Evolutionary conservation across 305 asterid genomes (phyloP), one percentile per base, ranked within the genome.

Genomic region (Solanum hybrid): DNA sequence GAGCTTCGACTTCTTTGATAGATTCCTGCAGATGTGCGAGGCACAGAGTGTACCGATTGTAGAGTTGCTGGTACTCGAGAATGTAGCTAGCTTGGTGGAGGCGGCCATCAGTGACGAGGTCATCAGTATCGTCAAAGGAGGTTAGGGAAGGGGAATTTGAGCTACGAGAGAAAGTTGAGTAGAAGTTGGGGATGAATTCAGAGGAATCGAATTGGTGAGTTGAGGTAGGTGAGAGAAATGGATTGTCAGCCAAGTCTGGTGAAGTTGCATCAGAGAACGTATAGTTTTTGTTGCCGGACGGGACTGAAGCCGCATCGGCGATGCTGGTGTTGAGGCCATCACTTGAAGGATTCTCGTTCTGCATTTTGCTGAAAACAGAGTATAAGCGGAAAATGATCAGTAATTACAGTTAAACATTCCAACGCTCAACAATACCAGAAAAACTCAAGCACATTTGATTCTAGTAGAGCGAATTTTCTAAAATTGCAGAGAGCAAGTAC

Each of bases 31-130:
- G 92, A 92, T 91, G 95, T 90, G 95, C 90, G 36, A 95, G 92
- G 90, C 96, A 95, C 77, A 94, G 90, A 3, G 92, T 93, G 89
- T 95, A 94, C 10, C 96, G 94, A 87, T 96, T 96, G 93, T 95
- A 96, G 81, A 96, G 99, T 93, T 96, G 99, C 93, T 95, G 98
- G 87, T 94, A 94, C 96, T 96, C 95, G 81, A 95, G 93, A 90
- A 94, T 38, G 88, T 90, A 91, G 90, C 96, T 92, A 26, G 96
- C 88, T 22, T 93, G 94, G 56, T 90, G 91, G 88, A 92, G 92
- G 81, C 94, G 92, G 73, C 86, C 89, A 16, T 95, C 96, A 46
- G 91, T 81, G 24, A 88, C 77, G 85, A 75, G 26, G 12, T 88
- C 88, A 12, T 91, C 95, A 0, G 91, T 91, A 31, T 94, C 92